Evolutionary conservation across 106 monocot genomes (phyloP).

Genomic region (Dactylorhiza incarnata): DNA sequence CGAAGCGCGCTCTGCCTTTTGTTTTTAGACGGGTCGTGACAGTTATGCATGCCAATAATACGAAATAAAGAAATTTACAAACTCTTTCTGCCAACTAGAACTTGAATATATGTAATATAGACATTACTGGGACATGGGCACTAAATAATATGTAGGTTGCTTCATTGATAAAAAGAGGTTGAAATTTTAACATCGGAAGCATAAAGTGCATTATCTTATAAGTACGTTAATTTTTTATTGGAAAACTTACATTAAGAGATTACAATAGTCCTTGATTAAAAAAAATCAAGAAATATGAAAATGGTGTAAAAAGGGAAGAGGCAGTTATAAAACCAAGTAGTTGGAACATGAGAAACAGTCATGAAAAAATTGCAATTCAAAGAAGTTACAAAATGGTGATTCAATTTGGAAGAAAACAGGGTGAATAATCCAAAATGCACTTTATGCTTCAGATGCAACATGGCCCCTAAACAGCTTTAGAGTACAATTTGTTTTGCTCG

Average conservation of each 20-base stretch:
- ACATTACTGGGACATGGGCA: background rate
- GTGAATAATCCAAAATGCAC: background rate
- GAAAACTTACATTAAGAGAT: background rate
- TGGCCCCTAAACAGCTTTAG: background rate
- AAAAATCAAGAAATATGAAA: background rate
- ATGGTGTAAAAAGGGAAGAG: background rate
- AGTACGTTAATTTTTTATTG: too few species aligned
- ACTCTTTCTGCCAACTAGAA: background rate
- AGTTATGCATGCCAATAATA: too few species aligned
- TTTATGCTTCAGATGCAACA: background rate
- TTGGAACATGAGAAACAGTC: background rate
- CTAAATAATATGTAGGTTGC: background rate
- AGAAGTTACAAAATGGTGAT: background rate
- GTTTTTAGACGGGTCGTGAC: too few species aligned
- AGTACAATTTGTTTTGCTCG: background rate
- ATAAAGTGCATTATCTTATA: background rate
- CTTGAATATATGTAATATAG: background rate
- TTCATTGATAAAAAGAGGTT: background rate
- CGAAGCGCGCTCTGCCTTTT: too few species aligned
- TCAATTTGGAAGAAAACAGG: background rate
- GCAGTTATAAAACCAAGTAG: background rate
- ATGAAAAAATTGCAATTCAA: background rate
- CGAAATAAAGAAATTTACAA: background rate
- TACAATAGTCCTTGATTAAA: background rate
- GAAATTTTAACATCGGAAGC: background rate